These are phyloP conservation scores for Candida broadrunensis DNA, from an alignment of 805 yeast genomes.

Conservation along the genomic window DNA sequence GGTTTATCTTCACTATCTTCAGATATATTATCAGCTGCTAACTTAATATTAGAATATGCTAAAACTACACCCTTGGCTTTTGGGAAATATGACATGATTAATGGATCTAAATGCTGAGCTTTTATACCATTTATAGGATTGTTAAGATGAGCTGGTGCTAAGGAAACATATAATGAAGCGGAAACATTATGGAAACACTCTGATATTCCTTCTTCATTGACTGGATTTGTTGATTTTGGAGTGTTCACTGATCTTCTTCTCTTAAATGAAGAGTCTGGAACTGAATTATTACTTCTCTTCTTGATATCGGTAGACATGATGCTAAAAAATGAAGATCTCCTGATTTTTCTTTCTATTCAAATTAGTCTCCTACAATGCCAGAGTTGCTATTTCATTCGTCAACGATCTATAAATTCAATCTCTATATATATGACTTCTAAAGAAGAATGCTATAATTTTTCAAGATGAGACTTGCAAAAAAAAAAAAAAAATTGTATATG, in stretches of 20 bases:
- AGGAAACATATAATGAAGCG: constrained; percentile 69
- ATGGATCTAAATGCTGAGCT: constrained; percentile 85
- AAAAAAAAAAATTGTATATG: constrained; percentile 1
- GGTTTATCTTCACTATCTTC: constrained; percentile 31
- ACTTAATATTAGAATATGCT: constrained; percentile 65
- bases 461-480: constrained; percentile 2
- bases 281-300: constrained; percentile 7
- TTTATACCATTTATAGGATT: constrained; percentile 76
- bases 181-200: constrained; percentile 66
- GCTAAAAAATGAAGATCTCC: too few relatives aligned
- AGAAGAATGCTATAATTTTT: not conserved
- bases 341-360: too few relatives aligned
- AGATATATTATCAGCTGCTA: constrained; percentile 44
- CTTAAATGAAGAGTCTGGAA: not conserved
- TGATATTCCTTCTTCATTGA: constrained; percentile 47
- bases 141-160: constrained; percentile 77
- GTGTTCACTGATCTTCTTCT: constrained; percentile 15
- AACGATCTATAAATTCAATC: too few relatives aligned
- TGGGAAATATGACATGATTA: constrained; percentile 77
- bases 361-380: too few relatives aligned
- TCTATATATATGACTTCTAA: too few relatives aligned
- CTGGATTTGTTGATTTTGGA: constrained; percentile 33
- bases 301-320: constrained; percentile 1
- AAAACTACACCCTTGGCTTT: constrained; percentile 80
- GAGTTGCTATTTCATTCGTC: too few relatives aligned